phyloP scores from a whole-genome alignment of 305 asterid genomes.

The Rubia tinctorum region DNA sequence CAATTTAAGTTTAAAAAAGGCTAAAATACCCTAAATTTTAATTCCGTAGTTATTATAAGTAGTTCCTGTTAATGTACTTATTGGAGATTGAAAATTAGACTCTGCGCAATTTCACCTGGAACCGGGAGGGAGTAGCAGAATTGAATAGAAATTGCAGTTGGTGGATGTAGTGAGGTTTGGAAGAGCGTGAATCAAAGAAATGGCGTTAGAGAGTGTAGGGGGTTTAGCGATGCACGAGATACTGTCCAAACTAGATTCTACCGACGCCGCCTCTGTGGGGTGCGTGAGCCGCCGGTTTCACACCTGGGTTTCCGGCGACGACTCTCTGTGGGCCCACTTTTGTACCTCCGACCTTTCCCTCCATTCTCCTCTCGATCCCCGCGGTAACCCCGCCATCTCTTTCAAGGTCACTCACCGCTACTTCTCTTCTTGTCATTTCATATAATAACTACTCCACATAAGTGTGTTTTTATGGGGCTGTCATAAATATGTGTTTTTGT shows the following conservation, averaged over 20 bases:
- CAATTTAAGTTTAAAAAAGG: too few relatives aligned
- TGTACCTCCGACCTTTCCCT: slow-evolving; percentile 71
- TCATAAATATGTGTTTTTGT: background rate
- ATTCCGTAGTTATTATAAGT: too few relatives aligned
- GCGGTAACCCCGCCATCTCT: slow-evolving; percentile 47
- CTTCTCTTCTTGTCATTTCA: background rate
- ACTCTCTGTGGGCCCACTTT: slow-evolving; percentile 65
- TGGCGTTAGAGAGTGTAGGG: slow-evolving; percentile 71
- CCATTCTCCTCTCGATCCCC: slow-evolving; percentile 59
- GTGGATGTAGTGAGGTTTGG: background rate
- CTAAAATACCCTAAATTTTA: too few relatives aligned
- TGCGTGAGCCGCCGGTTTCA: slow-evolving; percentile 57
- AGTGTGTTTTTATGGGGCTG: background rate
- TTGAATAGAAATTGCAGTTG: background rate
- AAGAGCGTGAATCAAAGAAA: background rate
- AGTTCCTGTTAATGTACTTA: too few relatives aligned
- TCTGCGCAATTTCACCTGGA: too few relatives aligned
- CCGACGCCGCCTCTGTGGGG: slow-evolving; percentile 54
- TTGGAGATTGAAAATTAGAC: too few relatives aligned
- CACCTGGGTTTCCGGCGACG: slow-evolving; percentile 74
- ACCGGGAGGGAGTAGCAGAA: background rate
- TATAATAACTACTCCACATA: too few relatives aligned
- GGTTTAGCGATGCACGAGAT: slow-evolving; percentile 69
- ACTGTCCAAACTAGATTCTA: slow-evolving; percentile 62
- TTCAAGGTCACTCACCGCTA: slow-evolving; percentile 46